Percentiles rank a stretch among this genome's conserved stretches.
Conservation (phyloP, 2,329 filamentous ascomycete species). For the Talaromyces amestolkiae region DNA sequence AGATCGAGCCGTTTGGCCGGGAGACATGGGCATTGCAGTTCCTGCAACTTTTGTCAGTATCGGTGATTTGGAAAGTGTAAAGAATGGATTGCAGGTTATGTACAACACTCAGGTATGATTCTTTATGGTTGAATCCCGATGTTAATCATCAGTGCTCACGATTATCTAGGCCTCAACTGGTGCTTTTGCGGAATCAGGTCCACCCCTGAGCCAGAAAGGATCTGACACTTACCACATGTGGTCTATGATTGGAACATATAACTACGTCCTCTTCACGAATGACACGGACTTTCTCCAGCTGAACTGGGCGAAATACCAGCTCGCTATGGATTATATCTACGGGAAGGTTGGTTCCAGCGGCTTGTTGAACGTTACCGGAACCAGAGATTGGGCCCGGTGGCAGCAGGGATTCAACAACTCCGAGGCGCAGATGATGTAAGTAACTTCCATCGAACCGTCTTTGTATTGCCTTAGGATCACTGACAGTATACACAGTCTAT, state of each 20-base stretch:
- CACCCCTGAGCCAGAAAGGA: conserved; percentile 34
- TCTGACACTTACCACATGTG: conserved; percentile 47
- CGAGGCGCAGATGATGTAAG: conserved; percentile 52
- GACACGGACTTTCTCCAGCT: conserved; percentile 49
- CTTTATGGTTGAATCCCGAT: not conserved
- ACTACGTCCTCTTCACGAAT: conserved; percentile 57
- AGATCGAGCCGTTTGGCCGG: conserved; percentile 47
- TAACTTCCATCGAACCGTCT: not conserved
- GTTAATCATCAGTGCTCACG: not conserved
- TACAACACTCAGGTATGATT: conserved; percentile 42
- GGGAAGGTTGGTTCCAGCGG: conserved; percentile 46
- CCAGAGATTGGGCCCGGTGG: conserved; percentile 53
- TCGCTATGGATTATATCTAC: conserved; percentile 49
- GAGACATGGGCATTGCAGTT: conserved; percentile 53
- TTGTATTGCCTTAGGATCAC: not conserved
- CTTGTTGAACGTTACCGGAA: conserved; percentile 51
- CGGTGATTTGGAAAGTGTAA: conserved; percentile 48
- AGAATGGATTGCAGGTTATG: conserved; percentile 49
- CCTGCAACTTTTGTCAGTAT: conserved; percentile 45
- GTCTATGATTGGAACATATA: conserved; percentile 58
- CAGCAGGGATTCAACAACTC: conserved; percentile 52
- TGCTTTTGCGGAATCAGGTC: conserved; percentile 37
- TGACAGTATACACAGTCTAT: conserved; percentile 36
- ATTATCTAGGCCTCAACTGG: conserved; percentile 25
- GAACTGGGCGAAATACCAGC: conserved; percentile 51